Base-by-base conservation (phyloP, 2,329 filamentous ascomycete genomes). In the Stachybotrys chlorohalonatus region DNA sequence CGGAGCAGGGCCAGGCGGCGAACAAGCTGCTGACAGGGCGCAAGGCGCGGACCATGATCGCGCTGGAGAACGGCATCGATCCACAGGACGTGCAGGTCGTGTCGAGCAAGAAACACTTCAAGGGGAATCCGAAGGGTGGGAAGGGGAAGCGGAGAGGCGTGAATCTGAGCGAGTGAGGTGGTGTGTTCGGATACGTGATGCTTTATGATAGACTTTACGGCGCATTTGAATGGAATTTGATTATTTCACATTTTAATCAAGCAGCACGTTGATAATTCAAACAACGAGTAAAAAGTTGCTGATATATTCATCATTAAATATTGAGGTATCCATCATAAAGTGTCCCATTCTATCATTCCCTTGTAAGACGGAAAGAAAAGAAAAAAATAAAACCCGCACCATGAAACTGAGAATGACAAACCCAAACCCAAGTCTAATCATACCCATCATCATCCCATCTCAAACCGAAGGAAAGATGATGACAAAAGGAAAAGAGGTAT, bases 51-150 rank as follows among this genome's bases (percentile, higher is more conserved):
- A 79, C 86, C 46, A 83, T 96, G 76, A 76, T 89, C 52, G 93
- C 93, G 11, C 67, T 96, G 58, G 90, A 96, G 74, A 89, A 86
- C 56, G 89, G 90, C 13, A 70, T 97, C 42, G 91, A 96, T 64
- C 86, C 89, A 1, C 86, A 85, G 56, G 93, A 96, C 55, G 73
- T 94, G 60, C 75, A 78, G 70, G 64, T 80, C 55, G 76, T 77
- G 55, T 76, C 76, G 52, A 81, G 85, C 55, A 99, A 99, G 83
- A 97, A 96, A 76, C 94, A 99, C 73, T 94, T 90, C 72, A 95
- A 95, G 75, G 86, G 82, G n/a, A 83, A 84, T 47, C 80, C 82
- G 58, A 84, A 79, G 70, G 80, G 77, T 49, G 70, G 68, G 56
- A 86, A 82, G 67, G 76, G 76, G 57, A 81, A 79, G 66, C 60